Evolutionary conservation across 306 rosid species (phyloP), one percentile per base, ranked within the genome.

Genomic region (Cucurbita maxima): DNA sequence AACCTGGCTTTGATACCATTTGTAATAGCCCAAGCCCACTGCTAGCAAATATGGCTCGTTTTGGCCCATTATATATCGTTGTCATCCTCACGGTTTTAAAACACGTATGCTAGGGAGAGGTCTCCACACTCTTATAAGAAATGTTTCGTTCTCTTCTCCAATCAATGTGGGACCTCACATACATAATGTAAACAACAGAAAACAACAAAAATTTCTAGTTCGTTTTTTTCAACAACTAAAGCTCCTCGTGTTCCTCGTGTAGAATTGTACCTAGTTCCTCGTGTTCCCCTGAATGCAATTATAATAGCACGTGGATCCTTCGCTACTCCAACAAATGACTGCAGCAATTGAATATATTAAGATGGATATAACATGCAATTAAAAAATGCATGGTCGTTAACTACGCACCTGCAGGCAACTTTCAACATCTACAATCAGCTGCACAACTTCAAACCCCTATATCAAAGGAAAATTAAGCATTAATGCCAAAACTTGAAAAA

Each of bases 221-320:
- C 30, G 4, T 10, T 13, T 8, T 73, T 73, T 41, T 22, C 20
- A 20, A 20, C 55, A 44, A 43, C 37, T 44, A 11, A 40, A 58
- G 43, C 76, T 57, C 36, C 20, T 25, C 25, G 25, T 22, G 25
- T 22, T 22, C 25, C 25, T 22, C 25, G 25, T 25, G 25, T 25
- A 79, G 81, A 16, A 69, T 13, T 44, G 12, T 67, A 94, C 99
- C 97, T 91, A 85, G 55, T 87, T 78, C 81, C 99, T 76, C 91
- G 95, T 58, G 97, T 94, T 78, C 99, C 99, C 83, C 99, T 85
- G 73, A 94, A 91, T 64, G 97, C 96, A 83, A 94, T 91, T 78
- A 94, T 79, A 53, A 94, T 84, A 66, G 99, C 91, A 74, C 74
- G 73, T 7, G 88, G 92, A 83, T 94, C 89, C 72, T 82, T 81